Evolutionary conservation across 768 basidiomycete species (phyloP).

Genomic region (Rickenella mellea): DNA sequence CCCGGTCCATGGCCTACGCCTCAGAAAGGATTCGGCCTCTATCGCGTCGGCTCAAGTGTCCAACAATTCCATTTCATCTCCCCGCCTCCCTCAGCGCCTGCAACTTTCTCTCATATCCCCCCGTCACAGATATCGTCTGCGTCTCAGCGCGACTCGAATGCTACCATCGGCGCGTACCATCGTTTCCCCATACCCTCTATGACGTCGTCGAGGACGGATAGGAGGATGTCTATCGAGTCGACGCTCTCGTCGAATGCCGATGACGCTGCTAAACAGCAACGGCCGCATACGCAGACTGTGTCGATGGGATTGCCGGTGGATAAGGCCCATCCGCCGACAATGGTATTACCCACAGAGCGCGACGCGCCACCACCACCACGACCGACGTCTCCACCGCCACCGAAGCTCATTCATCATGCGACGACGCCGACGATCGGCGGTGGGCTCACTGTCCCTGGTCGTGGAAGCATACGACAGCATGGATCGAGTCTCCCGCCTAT

Average conservation of each 20-base stretch:
- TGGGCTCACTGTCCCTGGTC: slow-evolving; percentile 46
- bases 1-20: slow-evolving; percentile 19
- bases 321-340: slow-evolving; percentile 78
- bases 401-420: slow-evolving; percentile 86
- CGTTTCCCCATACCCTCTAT: slow-evolving; percentile 25
- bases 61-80: slow-evolving; percentile 65
- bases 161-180: slow-evolving; percentile 29
- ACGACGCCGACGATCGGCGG: slow-evolving; percentile 76
- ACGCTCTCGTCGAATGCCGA: slow-evolving; percentile 38
- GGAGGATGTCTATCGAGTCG: slow-evolving; percentile 67
- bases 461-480: slow-evolving; percentile 43
- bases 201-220: slow-evolving; percentile 48
- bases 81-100: slow-evolving; percentile 29
- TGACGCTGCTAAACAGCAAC: too few relatives aligned
- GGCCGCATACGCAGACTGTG: slow-evolving; percentile 55
- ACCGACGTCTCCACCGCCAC: slow-evolving; percentile 87
- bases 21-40: slow-evolving; percentile 26
- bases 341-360: slow-evolving; percentile 75
- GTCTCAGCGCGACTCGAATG: slow-evolving; percentile 41
- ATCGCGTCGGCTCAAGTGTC: slow-evolving; percentile 46
- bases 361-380: slow-evolving; percentile 74
- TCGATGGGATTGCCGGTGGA: slow-evolving; percentile 42
- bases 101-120: slow-evolving; percentile 23
- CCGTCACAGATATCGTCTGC: slow-evolving; percentile 29
- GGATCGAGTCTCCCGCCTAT: slow-evolving; percentile 73